These are phyloP conservation scores for Trichoderma sp. DNA, from an alignment of 2,329 filamentous ascomycete species.

Conservation along the genomic window DNA sequence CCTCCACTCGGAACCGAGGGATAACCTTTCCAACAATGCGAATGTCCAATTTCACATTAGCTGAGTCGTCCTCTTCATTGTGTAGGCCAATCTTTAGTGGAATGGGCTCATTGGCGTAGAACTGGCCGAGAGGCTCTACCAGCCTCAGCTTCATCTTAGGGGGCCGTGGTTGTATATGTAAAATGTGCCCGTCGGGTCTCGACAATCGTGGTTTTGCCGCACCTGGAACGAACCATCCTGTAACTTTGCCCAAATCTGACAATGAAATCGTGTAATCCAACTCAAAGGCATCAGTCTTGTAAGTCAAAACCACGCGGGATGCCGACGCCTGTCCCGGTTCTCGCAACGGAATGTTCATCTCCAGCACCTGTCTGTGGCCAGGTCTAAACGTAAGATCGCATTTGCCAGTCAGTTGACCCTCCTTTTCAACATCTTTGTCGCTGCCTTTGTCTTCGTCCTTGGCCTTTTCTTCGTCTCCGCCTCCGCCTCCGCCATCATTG, in stretches of 20 bases:
- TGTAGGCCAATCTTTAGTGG: constrained; percentile 64
- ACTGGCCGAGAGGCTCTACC: constrained; percentile 61
- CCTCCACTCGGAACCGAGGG: constrained; percentile 44
- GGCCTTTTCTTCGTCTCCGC: not conserved
- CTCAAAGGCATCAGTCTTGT: constrained; percentile 64
- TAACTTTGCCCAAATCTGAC: constrained; percentile 38
- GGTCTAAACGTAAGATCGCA: constrained; percentile 65
- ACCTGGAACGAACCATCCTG: constrained; percentile 50
- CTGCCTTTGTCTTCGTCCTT: constrained; percentile 6
- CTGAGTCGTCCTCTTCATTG: constrained; percentile 81
- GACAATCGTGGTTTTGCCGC: constrained; percentile 45
- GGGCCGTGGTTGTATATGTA: constrained; percentile 80
- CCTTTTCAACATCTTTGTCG: constrained; percentile 29
- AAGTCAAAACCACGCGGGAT: constrained; percentile 57
- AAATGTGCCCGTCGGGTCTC: constrained; percentile 49
- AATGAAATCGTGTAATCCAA: constrained; percentile 63
- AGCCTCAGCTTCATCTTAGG: constrained; percentile 82
- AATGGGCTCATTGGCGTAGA: constrained; percentile 81
- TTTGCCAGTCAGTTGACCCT: constrained; percentile 47
- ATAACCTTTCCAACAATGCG: constrained; percentile 59
- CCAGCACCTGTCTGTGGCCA: constrained; percentile 65
- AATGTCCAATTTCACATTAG: constrained; percentile 67
- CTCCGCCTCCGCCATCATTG: not conserved
- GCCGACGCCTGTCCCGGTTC: constrained; percentile 77
- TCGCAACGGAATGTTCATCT: constrained; percentile 69